These are phyloP conservation scores for Blastobotrys terrestris DNA, from an alignment of 805 yeast genomes.

Conservation along the genomic window DNA sequence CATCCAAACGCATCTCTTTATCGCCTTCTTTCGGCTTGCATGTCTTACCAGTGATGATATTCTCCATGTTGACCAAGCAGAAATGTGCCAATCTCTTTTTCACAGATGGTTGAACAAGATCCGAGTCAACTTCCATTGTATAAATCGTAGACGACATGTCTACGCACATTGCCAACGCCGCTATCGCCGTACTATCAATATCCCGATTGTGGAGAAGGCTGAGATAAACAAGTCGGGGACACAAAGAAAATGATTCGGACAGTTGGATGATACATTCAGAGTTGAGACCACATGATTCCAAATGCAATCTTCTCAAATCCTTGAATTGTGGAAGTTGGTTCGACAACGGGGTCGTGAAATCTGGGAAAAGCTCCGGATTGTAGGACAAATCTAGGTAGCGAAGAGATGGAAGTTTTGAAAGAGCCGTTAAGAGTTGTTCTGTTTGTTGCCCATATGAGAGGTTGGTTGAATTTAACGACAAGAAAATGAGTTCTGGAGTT, in stretches of 20 bases:
- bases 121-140: slow-evolving; percentile 62
- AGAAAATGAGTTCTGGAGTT: slow-evolving; percentile 35
- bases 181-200: slow-evolving; percentile 54
- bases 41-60: slow-evolving; percentile 12
- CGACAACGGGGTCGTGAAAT: slow-evolving; percentile 49
- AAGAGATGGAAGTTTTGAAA: slow-evolving; percentile 45
- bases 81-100: slow-evolving; percentile 71
- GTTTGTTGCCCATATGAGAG: slow-evolving; percentile 37
- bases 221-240: slow-evolving; percentile 59
- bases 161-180: slow-evolving; percentile 65
- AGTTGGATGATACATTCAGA: slow-evolving; percentile 51
- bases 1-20: neutral
- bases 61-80: slow-evolving; percentile 66
- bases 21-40: slow-evolving; percentile 1
- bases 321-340: slow-evolving; percentile 64
- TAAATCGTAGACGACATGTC: slow-evolving; percentile 58
- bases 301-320: slow-evolving; percentile 55
- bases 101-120: slow-evolving; percentile 51
- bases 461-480: slow-evolving; percentile 63
- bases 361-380: slow-evolving; percentile 61
- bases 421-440: slow-evolving; percentile 47
- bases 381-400: slow-evolving; percentile 72
- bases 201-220: slow-evolving; percentile 58
- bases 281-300: slow-evolving; percentile 61
- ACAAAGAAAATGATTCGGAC: slow-evolving; percentile 63